phyloP scores from a whole-genome alignment of 1,284 basidiomycete species.

The Apiotrichum porosum region DNA sequence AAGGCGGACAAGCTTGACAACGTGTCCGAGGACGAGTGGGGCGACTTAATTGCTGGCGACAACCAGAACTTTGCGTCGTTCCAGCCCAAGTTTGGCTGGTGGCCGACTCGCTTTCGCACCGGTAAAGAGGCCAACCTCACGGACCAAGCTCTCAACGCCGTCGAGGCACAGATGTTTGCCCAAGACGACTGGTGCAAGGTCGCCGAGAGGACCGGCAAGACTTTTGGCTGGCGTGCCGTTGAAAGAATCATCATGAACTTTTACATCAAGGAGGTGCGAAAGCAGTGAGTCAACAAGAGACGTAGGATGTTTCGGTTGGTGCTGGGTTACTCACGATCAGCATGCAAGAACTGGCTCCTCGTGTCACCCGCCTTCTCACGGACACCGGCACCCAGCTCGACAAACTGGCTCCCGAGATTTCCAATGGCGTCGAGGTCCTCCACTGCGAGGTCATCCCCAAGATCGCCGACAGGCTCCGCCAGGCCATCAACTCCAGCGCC shows the following conservation, averaged over 20 bases:
- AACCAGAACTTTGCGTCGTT: background rate
- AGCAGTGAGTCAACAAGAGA: background rate
- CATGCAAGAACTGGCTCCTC: too few species aligned
- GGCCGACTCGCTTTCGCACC: conserved; percentile 12
- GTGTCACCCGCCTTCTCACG: too few species aligned
- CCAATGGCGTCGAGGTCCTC: conserved; percentile 8
- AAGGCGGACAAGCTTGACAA: conserved; percentile 20
- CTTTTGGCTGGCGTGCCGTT: conserved; percentile 11
- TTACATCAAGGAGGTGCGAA: background rate
- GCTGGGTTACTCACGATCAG: too few species aligned
- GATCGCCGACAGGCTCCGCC: background rate
- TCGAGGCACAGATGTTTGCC: conserved; percentile 12
- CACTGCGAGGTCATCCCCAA: conserved; percentile 8
- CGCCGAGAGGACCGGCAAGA: background rate
- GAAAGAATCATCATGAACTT: background rate
- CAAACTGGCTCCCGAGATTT: conserved; percentile 1
- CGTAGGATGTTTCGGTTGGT: too few species aligned
- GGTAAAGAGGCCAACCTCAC: conserved; percentile 5
- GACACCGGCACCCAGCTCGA: too few species aligned
- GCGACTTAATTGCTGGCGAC: conserved; percentile 5
- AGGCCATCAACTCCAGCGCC: background rate
- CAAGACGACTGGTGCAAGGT: conserved; percentile 11
- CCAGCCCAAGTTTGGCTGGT: conserved; percentile 9
- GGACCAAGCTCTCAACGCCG: background rate
- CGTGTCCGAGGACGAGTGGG: background rate